Conservation (phyloP, 106 monocot genomes). For the Allium fistulosum region DNA sequence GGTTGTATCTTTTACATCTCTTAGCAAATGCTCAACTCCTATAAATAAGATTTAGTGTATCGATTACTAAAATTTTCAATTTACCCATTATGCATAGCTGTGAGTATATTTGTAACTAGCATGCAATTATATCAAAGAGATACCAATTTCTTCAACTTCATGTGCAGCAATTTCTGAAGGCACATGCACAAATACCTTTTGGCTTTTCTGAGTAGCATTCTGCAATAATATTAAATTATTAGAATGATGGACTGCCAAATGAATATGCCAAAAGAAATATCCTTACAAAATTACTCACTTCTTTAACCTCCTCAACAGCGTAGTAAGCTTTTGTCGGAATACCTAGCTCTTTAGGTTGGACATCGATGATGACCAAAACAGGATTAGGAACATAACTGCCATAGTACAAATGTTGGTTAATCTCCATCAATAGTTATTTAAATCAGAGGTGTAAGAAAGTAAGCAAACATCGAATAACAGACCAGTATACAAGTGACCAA, state of each 20-base stretch:
- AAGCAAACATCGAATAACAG: too few relatives aligned
- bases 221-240: conserved; percentile 18
- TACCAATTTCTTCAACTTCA: conserved; percentile 99
- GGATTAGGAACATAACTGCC: conserved; percentile 64
- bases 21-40: conserved; percentile 98
- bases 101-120: too few relatives aligned
- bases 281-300: conserved; percentile 19
- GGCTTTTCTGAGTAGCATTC: conserved; percentile 56
- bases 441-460: too few relatives aligned
- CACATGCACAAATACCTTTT: conserved; percentile 90
- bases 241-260: background rate
- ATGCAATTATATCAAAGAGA: background rate
- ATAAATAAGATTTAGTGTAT: background rate
- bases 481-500: too few relatives aligned
- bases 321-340: conserved; percentile 68
- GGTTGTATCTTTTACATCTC: conserved; percentile 97
- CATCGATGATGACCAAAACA: conserved; percentile 61
- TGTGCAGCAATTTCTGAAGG: conserved; percentile 99
- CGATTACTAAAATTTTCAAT: too few relatives aligned
- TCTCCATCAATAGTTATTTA: background rate
- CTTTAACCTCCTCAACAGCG: conserved; percentile 71
- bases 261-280: background rate
- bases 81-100: too few relatives aligned
- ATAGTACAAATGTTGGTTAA: background rate
- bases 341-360: conserved; percentile 63